Evolutionary conservation across 225 moss, liverwort and hornwort genomes (phyloP).

Genomic region (Lunularia cruciata): DNA sequence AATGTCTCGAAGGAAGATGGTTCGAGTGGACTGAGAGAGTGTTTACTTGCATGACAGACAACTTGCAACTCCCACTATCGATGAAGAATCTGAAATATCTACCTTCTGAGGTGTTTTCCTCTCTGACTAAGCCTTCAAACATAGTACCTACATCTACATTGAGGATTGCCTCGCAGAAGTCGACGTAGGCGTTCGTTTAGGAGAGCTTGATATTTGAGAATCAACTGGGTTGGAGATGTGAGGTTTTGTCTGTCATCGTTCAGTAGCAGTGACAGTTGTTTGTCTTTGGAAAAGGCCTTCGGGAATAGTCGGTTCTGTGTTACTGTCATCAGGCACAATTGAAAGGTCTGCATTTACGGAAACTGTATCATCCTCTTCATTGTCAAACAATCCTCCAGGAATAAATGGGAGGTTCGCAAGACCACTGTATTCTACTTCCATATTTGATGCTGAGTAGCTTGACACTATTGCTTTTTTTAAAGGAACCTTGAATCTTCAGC

Average conservation of each 20-base stretch:
- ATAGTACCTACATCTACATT: not conserved
- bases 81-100: conserved; percentile 3
- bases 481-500: conserved; percentile 17
- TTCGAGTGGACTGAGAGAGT: too few relatives aligned
- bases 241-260: not conserved
- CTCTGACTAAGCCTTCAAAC: not conserved
- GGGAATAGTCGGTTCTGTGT: conserved; percentile 70
- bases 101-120: conserved; percentile 8
- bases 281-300: conserved; percentile 65
- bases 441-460: conserved; percentile 16
- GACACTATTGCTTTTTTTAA: conserved; percentile 12
- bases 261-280: conserved; percentile 9
- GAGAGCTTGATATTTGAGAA: not conserved
- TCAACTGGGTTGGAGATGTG: conserved; percentile 20
- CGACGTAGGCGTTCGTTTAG: not conserved
- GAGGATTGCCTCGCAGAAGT: conserved; percentile 1
- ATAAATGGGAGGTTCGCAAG: conserved; percentile 35
- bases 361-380: conserved; percentile 42
- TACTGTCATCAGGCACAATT: conserved; percentile 46
- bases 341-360: conserved; percentile 32
- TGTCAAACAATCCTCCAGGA: conserved; percentile 34
- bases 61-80: too few relatives aligned
- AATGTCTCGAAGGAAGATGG: too few relatives aligned
- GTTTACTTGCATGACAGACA: too few relatives aligned
- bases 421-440: conserved; percentile 18